Evolutionary conservation across 257 asterid genomes (phyloP), one percentile per base, ranked within the genome.

Genomic region (Solanum stenotomum): DNA sequence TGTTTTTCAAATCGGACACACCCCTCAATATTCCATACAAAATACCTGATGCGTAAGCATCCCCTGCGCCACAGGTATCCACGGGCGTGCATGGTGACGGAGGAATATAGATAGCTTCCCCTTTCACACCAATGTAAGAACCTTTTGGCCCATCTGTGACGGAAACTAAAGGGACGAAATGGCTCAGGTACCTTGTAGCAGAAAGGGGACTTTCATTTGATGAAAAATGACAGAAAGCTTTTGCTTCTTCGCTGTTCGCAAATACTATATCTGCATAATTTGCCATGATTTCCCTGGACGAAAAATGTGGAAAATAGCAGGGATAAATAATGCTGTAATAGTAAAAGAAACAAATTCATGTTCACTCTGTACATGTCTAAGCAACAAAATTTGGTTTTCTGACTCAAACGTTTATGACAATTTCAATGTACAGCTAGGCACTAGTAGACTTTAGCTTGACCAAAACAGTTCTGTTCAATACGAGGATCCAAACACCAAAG

Each of bases 31-130:
- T 52, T 74, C 99, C 96, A 82, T 97, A 97, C 87, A 97, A 92
- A 74, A 97, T 90, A 85, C 99, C 99, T 14, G 99, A 94, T 72
- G 99, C 99, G 87, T 97, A 97, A 49, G 99, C 99, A 92, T 97
- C 99, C 76, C 99, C 99, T 40, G 99, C 99, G 59, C 99, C 99
- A 91, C 99, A 97, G 56, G 99, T 97, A 87, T 97, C 99, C 33
- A 93, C 90, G 0, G 99, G 94, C 74, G 85, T 91, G 82, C 99
- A 97, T 8, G 95, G 98, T 23, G 98, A 90, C n/a, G 99, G 98
- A 86, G 99, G 99, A 83, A 97, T 91, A 88, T 94, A 97, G 16
- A 96, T 90, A 20, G 96, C 98, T 88, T 96, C 99, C 88, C 99
- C 99, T 89, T 94, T 97, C 68, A 94, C 94, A 25, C 99, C 99